Evolutionary conservation across 176 grass and related monocot species (phyloP).

Genomic region (Dendrocalamus sinicus): DNA sequence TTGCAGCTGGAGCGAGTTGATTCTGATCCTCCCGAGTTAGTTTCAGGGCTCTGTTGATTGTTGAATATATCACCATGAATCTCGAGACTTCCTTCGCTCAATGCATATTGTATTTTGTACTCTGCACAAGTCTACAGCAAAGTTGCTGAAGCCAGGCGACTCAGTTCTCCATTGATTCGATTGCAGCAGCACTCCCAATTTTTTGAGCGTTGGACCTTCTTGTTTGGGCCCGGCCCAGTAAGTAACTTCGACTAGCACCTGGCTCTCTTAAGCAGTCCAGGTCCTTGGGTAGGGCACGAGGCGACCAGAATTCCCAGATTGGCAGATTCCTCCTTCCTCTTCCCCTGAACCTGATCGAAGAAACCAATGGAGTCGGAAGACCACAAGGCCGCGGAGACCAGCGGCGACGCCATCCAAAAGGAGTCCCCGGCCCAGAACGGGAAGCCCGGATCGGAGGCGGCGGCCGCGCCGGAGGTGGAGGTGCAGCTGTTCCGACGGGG

Average conservation of each 20-base stretch:
- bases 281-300: slow-evolving; percentile 12
- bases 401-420: slow-evolving; percentile 51
- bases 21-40: slow-evolving; percentile 39
- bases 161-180: not conserved
- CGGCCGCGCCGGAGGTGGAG: slow-evolving; percentile 69
- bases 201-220: not conserved
- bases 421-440: slow-evolving; percentile 41
- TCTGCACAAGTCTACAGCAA: not conserved
- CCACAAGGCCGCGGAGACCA: slow-evolving; percentile 16
- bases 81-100: not conserved
- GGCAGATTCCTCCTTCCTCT: not conserved
- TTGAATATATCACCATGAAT: not conserved
- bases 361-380: slow-evolving; percentile 42
- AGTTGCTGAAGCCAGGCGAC: not conserved
- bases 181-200: not conserved
- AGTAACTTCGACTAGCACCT: not conserved
- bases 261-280: not conserved
- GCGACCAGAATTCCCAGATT: slow-evolving; percentile 11
- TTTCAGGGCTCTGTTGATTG: slow-evolving; percentile 48
- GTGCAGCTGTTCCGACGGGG: slow-evolving; percentile 74
- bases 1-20: slow-evolving; percentile 51
- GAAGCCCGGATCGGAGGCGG: slow-evolving; percentile 55
- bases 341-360: slow-evolving; percentile 35
- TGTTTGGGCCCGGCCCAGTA: not conserved
- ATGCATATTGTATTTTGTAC: not conserved